Conservation (phyloP, 73 alveolate species). For the Paramecium tetraurelia region DNA sequence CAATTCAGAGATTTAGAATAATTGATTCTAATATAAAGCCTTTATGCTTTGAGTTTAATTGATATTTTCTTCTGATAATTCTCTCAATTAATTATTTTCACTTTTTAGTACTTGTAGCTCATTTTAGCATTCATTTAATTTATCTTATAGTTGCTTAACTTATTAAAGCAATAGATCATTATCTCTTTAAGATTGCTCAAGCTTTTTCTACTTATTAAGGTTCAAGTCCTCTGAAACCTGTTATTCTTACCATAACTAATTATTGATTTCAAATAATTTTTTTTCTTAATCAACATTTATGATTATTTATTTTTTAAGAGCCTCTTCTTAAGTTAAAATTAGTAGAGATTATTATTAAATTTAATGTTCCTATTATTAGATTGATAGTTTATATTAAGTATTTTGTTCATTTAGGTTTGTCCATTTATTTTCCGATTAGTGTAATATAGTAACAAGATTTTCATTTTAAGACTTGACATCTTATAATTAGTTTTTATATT, state of each 20-base stretch:
- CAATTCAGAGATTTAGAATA: not conserved
- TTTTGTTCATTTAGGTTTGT: not conserved
- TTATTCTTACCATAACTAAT: not conserved
- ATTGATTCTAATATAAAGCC: not conserved
- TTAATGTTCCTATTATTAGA: not conserved
- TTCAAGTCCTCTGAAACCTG: not conserved
- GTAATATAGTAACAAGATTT: not conserved
- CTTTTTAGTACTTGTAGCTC: not conserved
- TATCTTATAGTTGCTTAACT: not conserved
- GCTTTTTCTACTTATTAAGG: not conserved
- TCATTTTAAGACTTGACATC: not conserved
- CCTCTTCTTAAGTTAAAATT: not conserved
- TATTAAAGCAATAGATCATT: not conserved
- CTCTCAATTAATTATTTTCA: not conserved
- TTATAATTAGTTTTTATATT: not conserved
- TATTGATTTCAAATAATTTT: not conserved
- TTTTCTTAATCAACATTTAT: not conserved
- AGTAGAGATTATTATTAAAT: not conserved
- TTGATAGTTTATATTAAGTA: not conserved
- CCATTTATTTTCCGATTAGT: not conserved
- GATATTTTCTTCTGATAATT: not conserved
- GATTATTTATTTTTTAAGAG: not conserved
- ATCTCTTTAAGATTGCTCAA: not conserved
- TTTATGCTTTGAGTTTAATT: not conserved
- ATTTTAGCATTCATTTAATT: not conserved